Evolutionary conservation across 306 rosid species (phyloP).

Genomic region (Trifolium pratense): DNA sequence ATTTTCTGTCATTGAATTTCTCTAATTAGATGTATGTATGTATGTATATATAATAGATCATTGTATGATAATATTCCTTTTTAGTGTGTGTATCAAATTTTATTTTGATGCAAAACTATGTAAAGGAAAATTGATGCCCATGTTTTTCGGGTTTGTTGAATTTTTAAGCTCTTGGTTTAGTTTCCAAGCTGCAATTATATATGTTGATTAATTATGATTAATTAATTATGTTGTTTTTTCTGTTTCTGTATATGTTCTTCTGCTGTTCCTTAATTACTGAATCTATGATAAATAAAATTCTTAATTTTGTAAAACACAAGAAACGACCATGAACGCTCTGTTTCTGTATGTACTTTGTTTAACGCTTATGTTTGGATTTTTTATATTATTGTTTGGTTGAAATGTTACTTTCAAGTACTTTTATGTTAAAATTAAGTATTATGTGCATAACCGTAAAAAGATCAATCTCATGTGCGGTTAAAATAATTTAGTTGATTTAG

Average conservation of each 20-base stretch:
- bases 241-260: not conserved
- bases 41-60: not conserved
- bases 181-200: not conserved
- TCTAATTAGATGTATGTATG: not conserved
- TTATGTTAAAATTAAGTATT: too few species aligned
- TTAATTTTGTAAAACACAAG: not conserved
- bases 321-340: not conserved
- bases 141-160: slow-evolving; percentile 34
- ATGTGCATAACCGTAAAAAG: too few species aligned
- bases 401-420: not conserved
- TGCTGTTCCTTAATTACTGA: not conserved
- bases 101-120: slow-evolving; percentile 9
- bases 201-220: not conserved
- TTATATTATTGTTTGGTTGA: not conserved
- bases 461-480: too few species aligned
- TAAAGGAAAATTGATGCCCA: slow-evolving; percentile 24
- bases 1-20: not conserved
- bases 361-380: not conserved
- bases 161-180: not conserved
- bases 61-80: not conserved
- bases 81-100: not conserved
- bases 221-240: not conserved
- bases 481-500: too few species aligned
- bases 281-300: not conserved
- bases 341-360: not conserved